These are phyloP conservation scores for Bolboschoenus planiculmis DNA, from an alignment of 176 grass and related monocot genomes.

Conservation along the genomic window DNA sequence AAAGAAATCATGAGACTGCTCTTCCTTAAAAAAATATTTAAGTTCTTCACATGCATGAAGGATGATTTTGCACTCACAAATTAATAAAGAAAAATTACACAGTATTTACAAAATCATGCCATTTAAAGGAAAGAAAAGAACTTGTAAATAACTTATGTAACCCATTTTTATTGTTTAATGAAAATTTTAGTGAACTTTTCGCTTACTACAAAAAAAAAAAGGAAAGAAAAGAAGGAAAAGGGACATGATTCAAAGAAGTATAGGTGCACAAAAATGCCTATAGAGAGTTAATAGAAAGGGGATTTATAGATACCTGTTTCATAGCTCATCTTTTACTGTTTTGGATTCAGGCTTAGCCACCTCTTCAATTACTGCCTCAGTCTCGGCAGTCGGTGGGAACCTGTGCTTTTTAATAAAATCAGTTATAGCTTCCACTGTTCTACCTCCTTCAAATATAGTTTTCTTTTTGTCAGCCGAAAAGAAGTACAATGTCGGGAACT, in stretches of 20 bases:
- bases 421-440: constrained; percentile 42
- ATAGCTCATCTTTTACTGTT: constrained; percentile 68
- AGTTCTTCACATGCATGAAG: not conserved
- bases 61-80: not conserved
- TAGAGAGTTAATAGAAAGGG: not conserved
- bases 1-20: not conserved
- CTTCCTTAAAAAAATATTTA: not conserved
- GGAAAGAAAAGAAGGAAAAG: too few relatives aligned
- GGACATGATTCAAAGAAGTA: not conserved
- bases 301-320: constrained; percentile 19
- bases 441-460: constrained; percentile 33
- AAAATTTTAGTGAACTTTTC: too few relatives aligned
- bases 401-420: constrained; percentile 65
- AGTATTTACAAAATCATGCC: not conserved
- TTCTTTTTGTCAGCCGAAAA: constrained; percentile 49
- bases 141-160: too few relatives aligned
- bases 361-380: constrained; percentile 17
- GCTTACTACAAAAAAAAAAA: too few relatives aligned
- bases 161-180: too few relatives aligned
- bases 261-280: not conserved
- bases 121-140: not conserved
- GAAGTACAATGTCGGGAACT: constrained; percentile 70
- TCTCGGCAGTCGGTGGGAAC: constrained; percentile 20
- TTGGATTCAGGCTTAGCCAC: constrained; percentile 8
- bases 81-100: not conserved